These are phyloP conservation scores for Penicillium simplicissimum DNA, from an alignment of 495 filamentous ascomycete genomes.

Conservation along the genomic window DNA sequence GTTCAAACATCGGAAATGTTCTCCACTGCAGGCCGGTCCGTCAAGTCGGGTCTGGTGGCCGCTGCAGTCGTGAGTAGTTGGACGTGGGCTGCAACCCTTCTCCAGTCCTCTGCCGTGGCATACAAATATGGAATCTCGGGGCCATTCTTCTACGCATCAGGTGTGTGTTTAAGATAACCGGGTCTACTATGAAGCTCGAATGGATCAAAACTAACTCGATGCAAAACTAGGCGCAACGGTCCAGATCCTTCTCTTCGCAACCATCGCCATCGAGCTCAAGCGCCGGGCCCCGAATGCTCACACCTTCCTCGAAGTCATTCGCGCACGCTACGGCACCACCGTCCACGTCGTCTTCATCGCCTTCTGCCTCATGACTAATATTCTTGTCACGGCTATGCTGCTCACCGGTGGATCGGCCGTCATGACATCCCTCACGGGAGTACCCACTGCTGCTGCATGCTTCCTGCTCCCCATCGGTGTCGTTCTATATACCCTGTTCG, in stretches of 20 bases:
- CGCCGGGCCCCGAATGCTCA: constrained; percentile 83
- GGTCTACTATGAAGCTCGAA: background rate
- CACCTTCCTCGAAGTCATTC: constrained; percentile 80
- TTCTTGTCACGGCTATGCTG: constrained; percentile 87
- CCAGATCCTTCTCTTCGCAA: constrained; percentile 83
- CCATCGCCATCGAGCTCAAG: constrained; percentile 91
- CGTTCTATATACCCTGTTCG: constrained; percentile 75
- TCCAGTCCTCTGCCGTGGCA: constrained; percentile 85
- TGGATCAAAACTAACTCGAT: background rate
- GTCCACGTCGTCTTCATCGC: constrained; percentile 75
- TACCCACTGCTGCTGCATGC: constrained; percentile 84
- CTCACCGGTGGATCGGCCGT: constrained; percentile 90
- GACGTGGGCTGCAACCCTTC: constrained; percentile 71
- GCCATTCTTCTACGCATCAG: constrained; percentile 84
- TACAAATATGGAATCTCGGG: constrained; percentile 93
- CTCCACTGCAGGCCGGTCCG: constrained; percentile 88
- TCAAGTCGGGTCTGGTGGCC: constrained; percentile 93
- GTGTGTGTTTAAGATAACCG: constrained; percentile 17
- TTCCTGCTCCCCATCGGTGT: constrained; percentile 88
- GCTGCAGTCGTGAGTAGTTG: constrained; percentile 94
- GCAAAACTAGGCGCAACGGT: constrained; percentile 49
- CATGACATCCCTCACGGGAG: constrained; percentile 79
- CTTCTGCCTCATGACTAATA: constrained; percentile 82
- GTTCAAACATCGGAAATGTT: constrained; percentile 98
- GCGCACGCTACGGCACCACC: constrained; percentile 59